A percentile compares a stretch with the other conserved stretches of the same genome.
Conservation (phyloP, 73 alveolate genomes). For the Paramecium tetraurelia region DNA sequence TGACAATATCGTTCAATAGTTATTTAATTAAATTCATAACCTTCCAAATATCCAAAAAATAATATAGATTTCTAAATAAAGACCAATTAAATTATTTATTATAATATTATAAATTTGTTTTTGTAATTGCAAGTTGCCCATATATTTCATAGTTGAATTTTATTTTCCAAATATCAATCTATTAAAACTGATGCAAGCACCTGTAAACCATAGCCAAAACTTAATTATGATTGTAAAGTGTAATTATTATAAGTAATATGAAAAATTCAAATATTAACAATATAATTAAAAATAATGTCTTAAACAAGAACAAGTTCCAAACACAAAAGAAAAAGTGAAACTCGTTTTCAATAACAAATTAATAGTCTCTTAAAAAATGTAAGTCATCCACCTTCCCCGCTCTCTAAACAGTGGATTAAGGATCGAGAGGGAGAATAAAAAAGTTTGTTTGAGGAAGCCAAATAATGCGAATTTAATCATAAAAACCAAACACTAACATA, state of each 20-base stretch:
- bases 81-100: too few relatives aligned
- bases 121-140: not conserved
- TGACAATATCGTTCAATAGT: too few relatives aligned
- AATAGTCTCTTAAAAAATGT: not conserved
- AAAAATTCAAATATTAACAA: conserved; percentile 13
- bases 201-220: not conserved
- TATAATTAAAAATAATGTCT: not conserved
- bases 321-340: not conserved
- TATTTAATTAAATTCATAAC: too few relatives aligned
- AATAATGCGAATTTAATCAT: not conserved
- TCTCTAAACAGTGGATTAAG: not conserved
- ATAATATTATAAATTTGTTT: not conserved
- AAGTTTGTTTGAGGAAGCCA: not conserved
- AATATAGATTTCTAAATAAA: too few relatives aligned
- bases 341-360: not conserved
- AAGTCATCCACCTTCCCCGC: not conserved
- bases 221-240: not conserved
- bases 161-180: too few relatives aligned
- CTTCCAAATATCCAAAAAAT: not conserved
- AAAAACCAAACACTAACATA: not conserved
- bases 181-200: too few relatives aligned
- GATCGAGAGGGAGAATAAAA: not conserved
- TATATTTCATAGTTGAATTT: too few relatives aligned
- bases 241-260: not conserved
- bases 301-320: not conserved